Base-by-base conservation (phyloP, 2,329 filamentous ascomycete species). In the Leptographium lundbergii region DNA sequence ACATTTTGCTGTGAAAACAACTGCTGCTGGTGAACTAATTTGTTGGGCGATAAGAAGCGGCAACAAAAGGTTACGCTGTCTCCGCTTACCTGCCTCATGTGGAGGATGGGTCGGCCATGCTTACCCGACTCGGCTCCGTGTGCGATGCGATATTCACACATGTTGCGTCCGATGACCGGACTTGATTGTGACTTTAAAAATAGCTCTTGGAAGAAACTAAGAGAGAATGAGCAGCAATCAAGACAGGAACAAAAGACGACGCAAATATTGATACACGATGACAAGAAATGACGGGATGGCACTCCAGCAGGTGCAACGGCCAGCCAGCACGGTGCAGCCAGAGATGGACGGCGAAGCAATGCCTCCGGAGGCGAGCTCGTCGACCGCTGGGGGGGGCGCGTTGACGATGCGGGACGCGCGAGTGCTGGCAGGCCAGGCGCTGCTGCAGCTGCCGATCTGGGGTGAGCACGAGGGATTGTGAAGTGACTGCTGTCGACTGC, bases 371-470 rank as follows among this genome's bases (percentile, higher is more conserved):
- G 19, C 42, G 19, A n/a, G 3, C 10, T 34, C 4, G 17, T 9
- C 39, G 42, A 11, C 32, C 19, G 10, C 11, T 1, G 24, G 22
- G 5, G 24, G 3, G 22, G 14, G 11, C 10, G 7, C 17, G 48
- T 4, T 25, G 48, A 17, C 48, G 24, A 51, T 17, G 25, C 24
- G 48, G 13, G 24, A 13, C 24, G 48, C 22, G 5, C 14, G 48
- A 4, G 48, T 51, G 24, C 14, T 27, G 48, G 25, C 24, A 3
- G 22, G 48, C 10, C 24, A 51, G 48, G 48, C 48, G 6, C 48
- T 51, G 24, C 48, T 39, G 19, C 57, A 59, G 52, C 57, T 59
- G 27, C 57, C 57, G 5, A 50, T 59, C 11, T 56, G 57, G 42
- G 57, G 57, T 56, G 27, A 6, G 57, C 48, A 5, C 11, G 17